These are phyloP conservation scores for Pseudogymnoascus sp. DNA, from an alignment of 2,329 filamentous ascomycete genomes.

Conservation along the genomic window DNA sequence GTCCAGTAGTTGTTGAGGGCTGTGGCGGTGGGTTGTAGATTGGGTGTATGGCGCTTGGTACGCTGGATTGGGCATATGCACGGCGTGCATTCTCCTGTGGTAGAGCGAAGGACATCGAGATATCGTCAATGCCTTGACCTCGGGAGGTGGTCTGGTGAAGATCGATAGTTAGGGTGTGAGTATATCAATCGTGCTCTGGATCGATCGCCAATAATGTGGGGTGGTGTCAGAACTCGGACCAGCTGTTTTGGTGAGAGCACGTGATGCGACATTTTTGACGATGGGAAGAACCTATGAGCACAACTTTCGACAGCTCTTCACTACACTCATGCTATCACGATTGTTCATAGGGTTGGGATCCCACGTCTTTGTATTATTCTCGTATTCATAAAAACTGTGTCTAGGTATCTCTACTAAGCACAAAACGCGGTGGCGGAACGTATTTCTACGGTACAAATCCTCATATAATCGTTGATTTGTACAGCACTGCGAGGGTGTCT, in stretches of 20 bases:
- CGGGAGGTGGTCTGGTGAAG: conserved; percentile 5
- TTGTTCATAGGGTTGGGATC: neutral
- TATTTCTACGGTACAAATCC: conserved; percentile 7
- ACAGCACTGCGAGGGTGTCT: neutral
- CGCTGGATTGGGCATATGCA: conserved; percentile 6
- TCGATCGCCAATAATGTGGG: conserved; percentile 7
- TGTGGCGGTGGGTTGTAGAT: neutral
- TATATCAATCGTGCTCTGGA: conserved; percentile 6
- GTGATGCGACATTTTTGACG: neutral
- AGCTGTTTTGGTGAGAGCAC: neutral
- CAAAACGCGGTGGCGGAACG: neutral
- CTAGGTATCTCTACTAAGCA: conserved; percentile 8
- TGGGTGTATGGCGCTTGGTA: neutral
- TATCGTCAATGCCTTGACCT: conserved; percentile 3
- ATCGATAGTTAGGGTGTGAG: conserved; percentile 7
- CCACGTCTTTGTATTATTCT: conserved; percentile 5
- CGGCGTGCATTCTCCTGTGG: conserved; percentile 8
- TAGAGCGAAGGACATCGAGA: conserved; percentile 8
- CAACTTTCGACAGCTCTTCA: neutral
- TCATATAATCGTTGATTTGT: neutral
- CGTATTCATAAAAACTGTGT: conserved; percentile 8
- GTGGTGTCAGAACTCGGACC: conserved; percentile 4
- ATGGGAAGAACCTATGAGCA: neutral
- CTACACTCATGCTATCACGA: neutral
- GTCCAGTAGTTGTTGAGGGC: neutral